Evolutionary conservation across 2,329 filamentous ascomycete genomes (phyloP), one percentile per base, ranked within the genome.

Genomic region (Rhexocercosporidium sp.): DNA sequence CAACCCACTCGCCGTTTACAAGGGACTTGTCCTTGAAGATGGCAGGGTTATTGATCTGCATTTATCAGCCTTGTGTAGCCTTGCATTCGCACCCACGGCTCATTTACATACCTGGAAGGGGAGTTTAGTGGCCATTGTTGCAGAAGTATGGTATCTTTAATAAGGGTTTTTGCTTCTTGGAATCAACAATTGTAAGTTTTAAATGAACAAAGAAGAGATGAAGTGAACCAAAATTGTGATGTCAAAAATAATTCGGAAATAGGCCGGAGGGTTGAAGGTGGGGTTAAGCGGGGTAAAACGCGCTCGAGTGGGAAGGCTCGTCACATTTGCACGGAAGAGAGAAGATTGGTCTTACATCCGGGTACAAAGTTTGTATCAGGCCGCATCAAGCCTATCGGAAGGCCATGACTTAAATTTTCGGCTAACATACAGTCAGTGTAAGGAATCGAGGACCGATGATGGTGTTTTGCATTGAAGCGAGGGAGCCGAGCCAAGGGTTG

Each of bases 1-100:
- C 83, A 44, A 84, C 78, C 84, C 85, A 88, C 72, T 85, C 72
- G n/a, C 85, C 85, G 66, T 83, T 77, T 46, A 88, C 80, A 66
- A 85, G 83, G 0, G 84, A 85, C 67, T 85, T 77, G 63, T 85
- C 82, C 61, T 82, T 82, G 74, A 88, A 84, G n/a, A 88, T 74
- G 27, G 83, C 81, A 12, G 83, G 79, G 67, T 85, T 82, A 74
- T 85, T 85, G 69, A 88, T 80, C 81, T 86, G 44, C 22, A 12
- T 7, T n/a, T 62, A 37, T 65, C 29, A 68, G 66, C 51, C 31
- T 54, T 44, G 16, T 41, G 54, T 54, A 59, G 56, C 27, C 29
- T 41, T 49, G 41, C 51, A 60, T 5, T 27, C 6, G 27, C 20
- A 44, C 7, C n/a, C 4, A 9, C 16, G 16, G 22, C 18, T 46